These are phyloP conservation scores for Thielaviopsis cerberus DNA, from an alignment of 2,329 filamentous ascomycete species.

Conservation along the genomic window DNA sequence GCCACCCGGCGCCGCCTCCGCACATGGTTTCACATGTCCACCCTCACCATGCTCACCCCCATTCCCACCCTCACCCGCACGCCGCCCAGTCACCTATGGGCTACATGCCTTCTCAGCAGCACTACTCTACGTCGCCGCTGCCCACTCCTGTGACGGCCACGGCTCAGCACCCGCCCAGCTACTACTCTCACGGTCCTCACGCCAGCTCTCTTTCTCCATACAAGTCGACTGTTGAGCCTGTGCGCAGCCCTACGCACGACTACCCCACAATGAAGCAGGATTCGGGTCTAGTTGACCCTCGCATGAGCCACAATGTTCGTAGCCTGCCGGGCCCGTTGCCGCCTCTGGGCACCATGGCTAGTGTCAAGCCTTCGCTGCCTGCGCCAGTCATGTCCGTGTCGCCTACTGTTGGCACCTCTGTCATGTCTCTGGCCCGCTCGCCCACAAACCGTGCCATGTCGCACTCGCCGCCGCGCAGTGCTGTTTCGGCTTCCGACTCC, in stretches of 20 bases:
- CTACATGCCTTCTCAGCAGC: conserved; percentile 17
- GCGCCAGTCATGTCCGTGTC: conserved; percentile 29
- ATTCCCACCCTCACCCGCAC: conserved; percentile 10
- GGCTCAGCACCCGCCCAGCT: conserved; percentile 14
- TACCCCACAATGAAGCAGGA: conserved; percentile 26
- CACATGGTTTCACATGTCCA: conserved; percentile 17
- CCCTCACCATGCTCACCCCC: conserved; percentile 2
- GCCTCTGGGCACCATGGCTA: conserved; percentile 20
- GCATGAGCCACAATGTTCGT: conserved; percentile 19
- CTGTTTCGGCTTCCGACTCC: conserved; percentile 15
- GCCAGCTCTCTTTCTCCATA: conserved; percentile 12
- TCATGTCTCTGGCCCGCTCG: conserved; percentile 20
- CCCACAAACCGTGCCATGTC: conserved; percentile 12
- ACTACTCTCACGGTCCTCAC: neutral
- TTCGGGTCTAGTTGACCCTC: conserved; percentile 23
- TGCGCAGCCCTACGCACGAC: conserved; percentile 17
- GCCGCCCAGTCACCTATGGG: conserved; percentile 19
- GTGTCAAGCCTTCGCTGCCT: conserved; percentile 24
- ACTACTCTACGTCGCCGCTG: conserved; percentile 19
- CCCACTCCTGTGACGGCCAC: conserved; percentile 13
- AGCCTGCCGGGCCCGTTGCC: conserved; percentile 28
- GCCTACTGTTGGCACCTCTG: conserved; percentile 22
- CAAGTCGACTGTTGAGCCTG: conserved; percentile 3
- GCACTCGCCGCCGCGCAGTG: conserved; percentile 5
- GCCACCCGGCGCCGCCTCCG: conserved; percentile 16